Percentiles rank a stretch among this genome's conserved stretches.
These are phyloP conservation scores for Boeremia exigua DNA, from an alignment of 2,329 filamentous ascomycete genomes.

Conservation along the genomic window DNA sequence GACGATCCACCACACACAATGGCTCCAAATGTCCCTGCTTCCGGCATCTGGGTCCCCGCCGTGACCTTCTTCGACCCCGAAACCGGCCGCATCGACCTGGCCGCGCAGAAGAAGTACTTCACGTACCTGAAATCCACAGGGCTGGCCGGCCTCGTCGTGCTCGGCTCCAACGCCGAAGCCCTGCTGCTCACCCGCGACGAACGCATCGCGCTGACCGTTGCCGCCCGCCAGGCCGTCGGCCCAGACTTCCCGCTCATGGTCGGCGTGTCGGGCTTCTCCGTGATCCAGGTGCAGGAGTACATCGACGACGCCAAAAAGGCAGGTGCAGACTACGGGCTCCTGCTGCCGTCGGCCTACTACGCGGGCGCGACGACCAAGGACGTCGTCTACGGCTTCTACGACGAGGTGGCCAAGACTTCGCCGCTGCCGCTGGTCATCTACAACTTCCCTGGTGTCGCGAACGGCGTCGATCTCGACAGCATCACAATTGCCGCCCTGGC, in stretches of 20 bases:
- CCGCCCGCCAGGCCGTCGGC: constrained; percentile 52
- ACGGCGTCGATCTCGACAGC: constrained; percentile 71
- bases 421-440: constrained; percentile 72
- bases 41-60: constrained; percentile 49
- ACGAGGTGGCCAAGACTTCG: constrained; percentile 62
- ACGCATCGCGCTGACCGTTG: constrained; percentile 47
- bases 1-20: not conserved
- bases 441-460: constrained; percentile 73
- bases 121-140: constrained; percentile 51
- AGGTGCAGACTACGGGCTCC: constrained; percentile 52
- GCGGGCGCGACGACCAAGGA: constrained; percentile 49
- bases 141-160: constrained; percentile 54
- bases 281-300: constrained; percentile 52
- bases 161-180: constrained; percentile 57
- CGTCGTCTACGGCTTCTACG: constrained; percentile 52
- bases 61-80: constrained; percentile 55
- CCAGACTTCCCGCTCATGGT: constrained; percentile 53
- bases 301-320: constrained; percentile 51
- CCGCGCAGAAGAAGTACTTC: constrained; percentile 53
- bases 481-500: constrained; percentile 67
- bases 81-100: constrained; percentile 50
- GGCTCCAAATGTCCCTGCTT: constrained; percentile 12
- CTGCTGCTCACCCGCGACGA: constrained; percentile 55
- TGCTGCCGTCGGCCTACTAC: constrained; percentile 55
- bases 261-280: constrained; percentile 52